phyloP scores from a whole-genome alignment of 2,329 filamentous ascomycete species.

The Fusarium metavorans region DNA sequence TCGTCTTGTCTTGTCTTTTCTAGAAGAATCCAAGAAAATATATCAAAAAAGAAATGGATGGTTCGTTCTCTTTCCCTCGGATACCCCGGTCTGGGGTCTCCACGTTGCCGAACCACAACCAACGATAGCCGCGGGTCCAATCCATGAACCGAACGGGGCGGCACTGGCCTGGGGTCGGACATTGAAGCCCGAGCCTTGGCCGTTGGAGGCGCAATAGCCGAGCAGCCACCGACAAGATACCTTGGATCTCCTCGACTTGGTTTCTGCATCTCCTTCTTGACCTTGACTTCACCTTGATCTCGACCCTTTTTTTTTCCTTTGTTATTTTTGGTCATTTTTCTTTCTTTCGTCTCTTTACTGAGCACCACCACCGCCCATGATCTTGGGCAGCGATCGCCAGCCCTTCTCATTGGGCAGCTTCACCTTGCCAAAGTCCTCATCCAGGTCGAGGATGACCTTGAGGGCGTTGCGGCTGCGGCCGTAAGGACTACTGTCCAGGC shows the following conservation, averaged over 20 bases:
- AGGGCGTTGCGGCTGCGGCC: constrained; percentile 85
- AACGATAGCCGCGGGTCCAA: constrained; percentile 27
- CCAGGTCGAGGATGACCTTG: constrained; percentile 94
- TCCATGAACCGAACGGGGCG: constrained; percentile 23
- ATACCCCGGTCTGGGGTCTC: neutral
- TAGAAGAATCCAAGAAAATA: constrained; percentile 23
- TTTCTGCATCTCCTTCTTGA: constrained; percentile 18
- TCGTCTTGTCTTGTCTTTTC: constrained; percentile 15
- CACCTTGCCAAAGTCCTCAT: constrained; percentile 89
- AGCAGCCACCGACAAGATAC: constrained; percentile 34
- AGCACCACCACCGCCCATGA: constrained; percentile 58
- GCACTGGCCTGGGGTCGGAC: constrained; percentile 12
- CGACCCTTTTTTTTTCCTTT: neutral
- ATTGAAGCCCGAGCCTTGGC: constrained; percentile 26
- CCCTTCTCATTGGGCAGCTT: constrained; percentile 67
- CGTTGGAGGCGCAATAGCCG: constrained; percentile 35
- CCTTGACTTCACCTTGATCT: constrained; percentile 9
- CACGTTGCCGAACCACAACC: neutral
- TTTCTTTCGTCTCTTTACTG: constrained; percentile 31
- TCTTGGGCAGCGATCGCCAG: constrained; percentile 65
- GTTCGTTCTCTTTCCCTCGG: constrained; percentile 16
- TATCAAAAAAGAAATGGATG: constrained; percentile 7
- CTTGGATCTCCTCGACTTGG: neutral
- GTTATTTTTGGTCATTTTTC: constrained; percentile 1
- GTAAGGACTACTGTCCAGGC: constrained; percentile 61